Evolutionary conservation across 1,139 yeast species (phyloP).

Genomic region (Geotrichum candidum): DNA sequence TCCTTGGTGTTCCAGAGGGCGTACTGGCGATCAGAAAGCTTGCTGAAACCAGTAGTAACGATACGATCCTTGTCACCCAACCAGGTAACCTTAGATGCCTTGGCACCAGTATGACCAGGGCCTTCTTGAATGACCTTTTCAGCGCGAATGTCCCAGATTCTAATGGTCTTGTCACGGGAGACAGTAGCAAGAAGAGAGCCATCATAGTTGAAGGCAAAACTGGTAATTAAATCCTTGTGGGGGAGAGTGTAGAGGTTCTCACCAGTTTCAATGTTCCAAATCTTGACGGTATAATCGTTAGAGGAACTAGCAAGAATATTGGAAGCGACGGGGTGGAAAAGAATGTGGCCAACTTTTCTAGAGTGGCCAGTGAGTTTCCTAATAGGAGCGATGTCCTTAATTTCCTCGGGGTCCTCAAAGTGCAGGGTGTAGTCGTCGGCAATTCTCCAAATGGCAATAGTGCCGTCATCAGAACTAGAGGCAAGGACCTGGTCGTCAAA

Average conservation of each 20-base stretch:
- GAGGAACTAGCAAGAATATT: conserved; percentile 85
- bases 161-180: conserved; percentile 82
- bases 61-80: conserved; percentile 78
- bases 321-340: conserved; percentile 82
- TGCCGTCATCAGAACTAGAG: conserved; percentile 89
- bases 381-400: conserved; percentile 64
- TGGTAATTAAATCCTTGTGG: conserved; percentile 85
- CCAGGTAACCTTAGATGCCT: conserved; percentile 84
- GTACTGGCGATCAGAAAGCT: conserved; percentile 87
- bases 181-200: conserved; percentile 85
- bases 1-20: conserved; percentile 86
- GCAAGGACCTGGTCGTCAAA: conserved; percentile 71
- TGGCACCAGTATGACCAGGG: conserved; percentile 87
- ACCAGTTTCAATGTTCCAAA: conserved; percentile 83
- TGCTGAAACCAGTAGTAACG: conserved; percentile 93
- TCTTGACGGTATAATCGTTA: conserved; percentile 79
- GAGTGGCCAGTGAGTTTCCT: conserved; percentile 76
- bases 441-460: conserved; percentile 78
- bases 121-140: conserved; percentile 78
- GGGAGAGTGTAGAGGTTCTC: conserved; percentile 64
- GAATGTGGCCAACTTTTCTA: conserved; percentile 90
- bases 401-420: conserved; percentile 54
- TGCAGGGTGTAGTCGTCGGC: conserved; percentile 59
- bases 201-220: conserved; percentile 82
- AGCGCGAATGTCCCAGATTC: conserved; percentile 84